phyloP scores from a whole-genome alignment of 2,329 filamentous ascomycete genomes.

The Pseudogymnoascus sp. region DNA sequence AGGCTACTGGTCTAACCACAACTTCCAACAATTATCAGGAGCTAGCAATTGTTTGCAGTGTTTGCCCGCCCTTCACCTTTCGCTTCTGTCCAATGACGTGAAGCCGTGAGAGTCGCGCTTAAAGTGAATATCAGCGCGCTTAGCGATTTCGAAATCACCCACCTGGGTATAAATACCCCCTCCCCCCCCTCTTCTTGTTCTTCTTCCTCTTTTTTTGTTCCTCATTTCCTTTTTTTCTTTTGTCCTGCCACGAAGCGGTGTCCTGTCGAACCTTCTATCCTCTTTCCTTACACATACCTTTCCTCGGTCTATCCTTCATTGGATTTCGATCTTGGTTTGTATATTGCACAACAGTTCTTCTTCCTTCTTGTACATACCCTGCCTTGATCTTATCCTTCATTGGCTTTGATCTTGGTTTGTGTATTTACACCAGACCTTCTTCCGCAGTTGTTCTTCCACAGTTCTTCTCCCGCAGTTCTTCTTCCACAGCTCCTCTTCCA shows the following conservation, averaged over 20 bases:
- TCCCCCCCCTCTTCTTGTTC: neutral
- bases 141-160: neutral
- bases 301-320: neutral
- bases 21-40: neutral
- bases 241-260: neutral
- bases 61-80: neutral
- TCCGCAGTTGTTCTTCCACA: neutral
- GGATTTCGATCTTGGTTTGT: neutral
- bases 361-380: neutral
- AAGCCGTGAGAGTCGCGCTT: neutral
- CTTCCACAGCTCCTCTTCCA: too few species aligned
- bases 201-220: neutral
- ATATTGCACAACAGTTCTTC: neutral
- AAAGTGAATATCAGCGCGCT: conserved; percentile 4
- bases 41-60: neutral
- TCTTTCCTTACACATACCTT: neutral
- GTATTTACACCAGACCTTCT: neutral
- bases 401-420: neutral
- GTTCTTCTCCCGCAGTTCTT: too few species aligned
- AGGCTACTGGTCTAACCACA: neutral
- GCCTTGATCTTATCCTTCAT: neutral
- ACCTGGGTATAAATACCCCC: neutral
- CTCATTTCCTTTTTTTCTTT: neutral
- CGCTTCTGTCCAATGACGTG: neutral
- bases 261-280: neutral